phyloP scores from a whole-genome alignment of 257 asterid species.

The Striga asiatica region DNA sequence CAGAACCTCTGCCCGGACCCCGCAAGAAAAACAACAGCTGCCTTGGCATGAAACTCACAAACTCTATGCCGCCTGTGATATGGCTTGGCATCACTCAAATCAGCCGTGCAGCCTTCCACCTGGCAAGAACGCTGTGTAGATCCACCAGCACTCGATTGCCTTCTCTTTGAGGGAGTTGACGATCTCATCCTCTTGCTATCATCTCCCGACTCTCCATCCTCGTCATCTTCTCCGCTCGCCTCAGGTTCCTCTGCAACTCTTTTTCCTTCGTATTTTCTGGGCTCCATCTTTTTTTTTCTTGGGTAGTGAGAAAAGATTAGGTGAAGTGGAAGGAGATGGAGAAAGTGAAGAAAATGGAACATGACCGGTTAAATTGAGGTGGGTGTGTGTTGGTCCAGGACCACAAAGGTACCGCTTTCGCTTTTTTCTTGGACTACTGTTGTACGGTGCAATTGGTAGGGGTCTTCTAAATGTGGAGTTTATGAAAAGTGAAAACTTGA shows the following conservation, averaged over 20 bases:
- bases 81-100: constrained; percentile 50
- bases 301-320: constrained; percentile 5
- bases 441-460: constrained; percentile 28
- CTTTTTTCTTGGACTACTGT: constrained; percentile 20
- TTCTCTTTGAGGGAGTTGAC: constrained; percentile 29
- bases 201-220: constrained; percentile 35
- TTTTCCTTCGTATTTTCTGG: constrained; percentile 48
- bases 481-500: neutral
- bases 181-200: constrained; percentile 47
- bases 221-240: constrained; percentile 42
- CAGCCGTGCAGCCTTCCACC: constrained; percentile 52
- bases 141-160: constrained; percentile 29
- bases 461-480: constrained; percentile 11
- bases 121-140: constrained; percentile 53
- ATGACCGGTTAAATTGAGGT: constrained; percentile 29
- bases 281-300: constrained; percentile 48
- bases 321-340: constrained; percentile 20
- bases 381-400: constrained; percentile 38
- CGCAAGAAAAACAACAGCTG: constrained; percentile 43
- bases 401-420: constrained; percentile 60
- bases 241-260: constrained; percentile 28
- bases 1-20: constrained; percentile 73
- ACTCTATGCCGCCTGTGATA: constrained; percentile 89
- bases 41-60: constrained; percentile 75
- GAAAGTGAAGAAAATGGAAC: constrained; percentile 24